These are phyloP conservation scores for Plasmodium reichenowi DNA, from an alignment of 169 alveolate genomes.

Conservation along the genomic window DNA sequence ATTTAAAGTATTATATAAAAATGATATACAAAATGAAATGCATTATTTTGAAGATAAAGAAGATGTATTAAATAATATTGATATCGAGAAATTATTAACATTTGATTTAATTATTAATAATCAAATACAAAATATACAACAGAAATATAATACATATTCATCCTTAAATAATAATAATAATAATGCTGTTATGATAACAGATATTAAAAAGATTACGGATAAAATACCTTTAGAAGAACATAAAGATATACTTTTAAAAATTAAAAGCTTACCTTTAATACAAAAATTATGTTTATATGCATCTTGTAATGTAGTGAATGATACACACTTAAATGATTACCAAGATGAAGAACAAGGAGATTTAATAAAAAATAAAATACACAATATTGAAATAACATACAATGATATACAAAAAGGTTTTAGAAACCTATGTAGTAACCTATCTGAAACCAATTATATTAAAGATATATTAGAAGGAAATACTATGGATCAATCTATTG, in stretches of 20 bases:
- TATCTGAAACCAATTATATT: slow-evolving; percentile 59
- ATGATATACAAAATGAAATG: slow-evolving; percentile 19
- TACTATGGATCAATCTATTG: slow-evolving; percentile 64
- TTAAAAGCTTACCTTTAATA: slow-evolving; percentile 61
- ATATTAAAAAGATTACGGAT: slow-evolving; percentile 67
- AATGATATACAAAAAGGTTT: slow-evolving; percentile 61
- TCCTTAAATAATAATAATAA: slow-evolving; percentile 4
- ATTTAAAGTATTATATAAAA: slow-evolving; percentile 63
- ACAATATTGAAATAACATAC: slow-evolving; percentile 58
- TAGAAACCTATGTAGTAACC: slow-evolving; percentile 36
- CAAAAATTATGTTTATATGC: slow-evolving; percentile 61
- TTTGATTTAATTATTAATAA: slow-evolving; percentile 54
- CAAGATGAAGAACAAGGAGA: slow-evolving; percentile 6
- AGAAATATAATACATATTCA: slow-evolving; percentile 20
- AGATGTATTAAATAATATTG: slow-evolving; percentile 41
- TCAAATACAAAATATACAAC: slow-evolving; percentile 60
- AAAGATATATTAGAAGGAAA: slow-evolving; percentile 64
- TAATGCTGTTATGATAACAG: slow-evolving; percentile 65
- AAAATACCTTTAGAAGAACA: slow-evolving; percentile 70
- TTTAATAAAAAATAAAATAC: slow-evolving; percentile 4
- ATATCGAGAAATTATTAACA: slow-evolving; percentile 38
- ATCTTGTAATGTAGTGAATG: slow-evolving; percentile 50
- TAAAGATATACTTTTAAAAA: slow-evolving; percentile 61
- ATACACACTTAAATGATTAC: slow-evolving; percentile 47
- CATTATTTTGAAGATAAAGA: slow-evolving; percentile 43